A percentile compares a stretch with the other conserved stretches of the same genome.
Evolutionary conservation across 2,329 filamentous ascomycete genomes (phyloP).

Genomic region (Apiospora kogelbergensis): DNA sequence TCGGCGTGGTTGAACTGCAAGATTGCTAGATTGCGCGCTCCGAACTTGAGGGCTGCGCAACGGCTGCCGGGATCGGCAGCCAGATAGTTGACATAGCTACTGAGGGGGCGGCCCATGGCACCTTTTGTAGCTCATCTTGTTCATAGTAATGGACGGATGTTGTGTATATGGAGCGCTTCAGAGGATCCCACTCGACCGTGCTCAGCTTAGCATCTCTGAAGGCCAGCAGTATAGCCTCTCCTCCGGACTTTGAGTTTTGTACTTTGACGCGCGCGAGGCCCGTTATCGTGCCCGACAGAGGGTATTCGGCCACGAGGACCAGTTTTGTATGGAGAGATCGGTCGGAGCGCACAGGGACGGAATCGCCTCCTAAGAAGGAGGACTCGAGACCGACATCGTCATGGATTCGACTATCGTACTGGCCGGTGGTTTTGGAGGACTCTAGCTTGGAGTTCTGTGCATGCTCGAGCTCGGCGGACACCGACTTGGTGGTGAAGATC

Average conservation of each 20-base stretch:
- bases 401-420: conserved; percentile 52
- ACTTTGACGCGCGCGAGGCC: conserved; percentile 78
- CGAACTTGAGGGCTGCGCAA: conserved; percentile 94
- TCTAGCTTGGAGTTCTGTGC: conserved; percentile 35
- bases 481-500: conserved; percentile 74
- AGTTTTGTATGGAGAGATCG: conserved; percentile 72
- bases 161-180: conserved; percentile 75
- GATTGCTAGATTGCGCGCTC: conserved; percentile 84
- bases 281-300: conserved; percentile 79
- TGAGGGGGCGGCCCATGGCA: conserved; percentile 77
- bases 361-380: conserved; percentile 66
- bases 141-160: conserved; percentile 98
- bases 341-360: conserved; percentile 61
- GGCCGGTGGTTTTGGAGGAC: conserved; percentile 40
- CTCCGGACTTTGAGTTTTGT: conserved; percentile 71
- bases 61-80: conserved; percentile 87
- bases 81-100: conserved; percentile 76
- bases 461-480: conserved; percentile 62
- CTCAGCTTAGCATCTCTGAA: conserved; percentile 92
- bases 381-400: conserved; percentile 65
- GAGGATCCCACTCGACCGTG: conserved; percentile 89
- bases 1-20: conserved; percentile 85
- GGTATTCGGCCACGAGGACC: conserved; percentile 80
- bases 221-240: conserved; percentile 79
- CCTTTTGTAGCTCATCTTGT: conserved; percentile 81